Conservation (phyloP, 2,329 filamentous ascomycete species). For the Fonsecaea pugnacius region DNA sequence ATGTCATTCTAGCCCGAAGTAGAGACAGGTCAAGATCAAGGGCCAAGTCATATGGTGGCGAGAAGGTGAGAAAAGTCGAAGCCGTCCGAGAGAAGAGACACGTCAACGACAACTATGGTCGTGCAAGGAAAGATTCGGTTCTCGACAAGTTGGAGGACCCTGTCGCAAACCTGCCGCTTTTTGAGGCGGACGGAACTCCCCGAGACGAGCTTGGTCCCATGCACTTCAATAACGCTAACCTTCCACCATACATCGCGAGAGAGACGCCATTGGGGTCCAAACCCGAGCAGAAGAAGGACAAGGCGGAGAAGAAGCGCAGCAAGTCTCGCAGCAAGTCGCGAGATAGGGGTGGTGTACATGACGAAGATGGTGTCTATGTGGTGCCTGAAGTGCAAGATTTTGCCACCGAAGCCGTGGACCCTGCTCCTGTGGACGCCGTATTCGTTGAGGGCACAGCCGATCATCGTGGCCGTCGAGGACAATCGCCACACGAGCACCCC, state of each 20-base stretch:
- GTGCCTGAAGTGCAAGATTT: conserved; percentile 22
- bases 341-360: conserved; percentile 14
- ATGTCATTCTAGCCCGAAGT: conserved; percentile 30
- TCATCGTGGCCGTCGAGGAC: conserved; percentile 27
- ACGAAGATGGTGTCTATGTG: conserved; percentile 23
- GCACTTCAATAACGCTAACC: conserved; percentile 29
- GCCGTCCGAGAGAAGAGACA: conserved; percentile 22
- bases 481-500: conserved; percentile 28
- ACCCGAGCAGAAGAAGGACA: conserved; percentile 29
- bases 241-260: conserved; percentile 34
- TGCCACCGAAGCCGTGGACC: conserved; percentile 17
- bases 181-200: conserved; percentile 32
- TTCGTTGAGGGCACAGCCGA: conserved; percentile 19
- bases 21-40: conserved; percentile 14
- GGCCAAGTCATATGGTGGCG: conserved; percentile 22
- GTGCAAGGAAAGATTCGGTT: conserved; percentile 29
- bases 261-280: conserved; percentile 35
- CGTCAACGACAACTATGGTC: conserved; percentile 23
- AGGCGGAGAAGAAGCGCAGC: conserved; percentile 28
- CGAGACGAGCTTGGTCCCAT: conserved; percentile 31
- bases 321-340: conserved; percentile 30
- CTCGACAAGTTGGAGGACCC: conserved; percentile 33
- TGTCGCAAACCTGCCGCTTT: conserved; percentile 30
- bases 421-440: conserved; percentile 19
- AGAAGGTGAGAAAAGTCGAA: conserved; percentile 19